Evolutionary conservation across 2,329 filamentous ascomycete genomes (phyloP), one percentile per base, ranked within the genome.

Genomic region (Scorias spongiosa): DNA sequence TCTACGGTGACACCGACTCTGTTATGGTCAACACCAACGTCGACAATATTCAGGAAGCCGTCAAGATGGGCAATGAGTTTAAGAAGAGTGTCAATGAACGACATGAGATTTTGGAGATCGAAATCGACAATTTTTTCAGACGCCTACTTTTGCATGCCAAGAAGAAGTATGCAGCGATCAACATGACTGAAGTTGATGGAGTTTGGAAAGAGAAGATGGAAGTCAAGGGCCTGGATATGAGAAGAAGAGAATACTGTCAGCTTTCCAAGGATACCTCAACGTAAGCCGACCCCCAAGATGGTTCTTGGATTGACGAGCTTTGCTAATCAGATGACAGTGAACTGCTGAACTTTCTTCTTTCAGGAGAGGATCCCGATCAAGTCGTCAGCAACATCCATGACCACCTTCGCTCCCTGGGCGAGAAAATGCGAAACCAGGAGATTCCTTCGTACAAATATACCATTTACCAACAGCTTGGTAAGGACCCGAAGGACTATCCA

Each of bases 21-120:
- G 91, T 98, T 66, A 98, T 98, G 91, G 96, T 98, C 70, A 98
- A 98, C 59, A 93, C 91, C 50, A 96, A 96, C 58, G 87, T 91
- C 44, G 85, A 95, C 64, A 93, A 84, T 52, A 83, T 96, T 28
- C 78, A 84, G 29, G 87, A 93, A 56, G 91, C 91, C 1, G 69
- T 95, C 54, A 88, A 84, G 58, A 83, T 98, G 42, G 93, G 91
- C 45, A 80, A 86, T 39, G 86, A 96, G 49, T 96, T 98, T 72
- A 96, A 95, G 67, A 81, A 79, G 55, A 78, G 85, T 18, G 91
- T 98, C 65, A 98, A 98, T 59, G 85, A 94, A 54, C 80, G 82
- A 49, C 98, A 98, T 64, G 83, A 74, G 56, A 74, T 95, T 42
- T 73, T 98, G 11, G 93, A 98, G 62, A 98, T 98, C 51, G 91